Percentiles rank a stretch among this genome's conserved stretches.
phyloP scores from a whole-genome alignment of 2,329 filamentous ascomycete species.

The Elsinoe fawcettii region DNA sequence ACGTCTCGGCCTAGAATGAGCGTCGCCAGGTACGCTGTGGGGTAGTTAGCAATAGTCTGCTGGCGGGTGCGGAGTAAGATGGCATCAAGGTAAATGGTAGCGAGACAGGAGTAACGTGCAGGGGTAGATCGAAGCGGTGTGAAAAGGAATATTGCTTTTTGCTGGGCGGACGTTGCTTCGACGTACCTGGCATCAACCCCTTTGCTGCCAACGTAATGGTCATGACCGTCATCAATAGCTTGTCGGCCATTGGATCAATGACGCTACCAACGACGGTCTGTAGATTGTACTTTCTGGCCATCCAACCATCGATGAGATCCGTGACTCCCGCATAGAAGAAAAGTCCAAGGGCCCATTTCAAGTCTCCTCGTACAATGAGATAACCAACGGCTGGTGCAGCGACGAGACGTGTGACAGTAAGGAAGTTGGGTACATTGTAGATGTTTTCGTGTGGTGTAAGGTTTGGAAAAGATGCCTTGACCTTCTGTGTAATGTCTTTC shows the following conservation, averaged over 20 bases:
- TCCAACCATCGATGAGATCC: conserved; percentile 88
- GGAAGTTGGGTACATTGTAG: conserved; percentile 89
- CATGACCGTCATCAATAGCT: conserved; percentile 86
- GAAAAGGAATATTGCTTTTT: background rate
- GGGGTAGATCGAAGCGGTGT: background rate
- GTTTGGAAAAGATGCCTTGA: conserved; percentile 25
- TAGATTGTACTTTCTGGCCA: conserved; percentile 77
- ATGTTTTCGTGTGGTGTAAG: conserved; percentile 69
- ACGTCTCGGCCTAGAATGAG: conserved; percentile 86
- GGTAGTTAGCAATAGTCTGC: background rate
- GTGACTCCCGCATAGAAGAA: conserved; percentile 89
- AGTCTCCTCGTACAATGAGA: conserved; percentile 73
- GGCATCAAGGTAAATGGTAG: background rate
- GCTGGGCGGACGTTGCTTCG: conserved; percentile 16
- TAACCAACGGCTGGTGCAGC: conserved; percentile 83
- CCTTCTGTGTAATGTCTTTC: conserved; percentile 22
- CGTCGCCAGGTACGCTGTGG: conserved; percentile 70
- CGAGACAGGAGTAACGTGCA: background rate
- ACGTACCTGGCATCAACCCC: conserved; percentile 67
- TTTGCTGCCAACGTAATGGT: conserved; percentile 79
- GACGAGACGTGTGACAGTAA: conserved; percentile 78
- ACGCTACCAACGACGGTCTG: conserved; percentile 92
- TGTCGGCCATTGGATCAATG: conserved; percentile 95
- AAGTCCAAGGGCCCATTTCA: conserved; percentile 70
- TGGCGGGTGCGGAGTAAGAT: background rate